phyloP scores from a whole-genome alignment of 2,329 filamentous ascomycete species.

The Pseudogymnoascus sp. region DNA sequence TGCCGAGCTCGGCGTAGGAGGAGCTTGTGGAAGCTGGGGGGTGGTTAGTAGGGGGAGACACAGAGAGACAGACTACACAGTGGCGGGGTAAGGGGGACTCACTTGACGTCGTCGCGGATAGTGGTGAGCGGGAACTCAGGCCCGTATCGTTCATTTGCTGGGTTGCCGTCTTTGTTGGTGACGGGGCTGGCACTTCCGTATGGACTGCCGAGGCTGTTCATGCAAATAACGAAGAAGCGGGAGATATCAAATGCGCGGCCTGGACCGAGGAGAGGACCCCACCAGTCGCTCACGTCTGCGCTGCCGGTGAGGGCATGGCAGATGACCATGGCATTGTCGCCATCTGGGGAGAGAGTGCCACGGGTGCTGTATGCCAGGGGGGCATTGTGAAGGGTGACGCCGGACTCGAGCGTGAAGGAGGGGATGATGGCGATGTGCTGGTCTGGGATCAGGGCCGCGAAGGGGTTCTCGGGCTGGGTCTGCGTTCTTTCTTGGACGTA shows the following conservation, averaged over 20 bases:
- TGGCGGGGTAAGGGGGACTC: constrained; percentile 32
- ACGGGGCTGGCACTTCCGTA: constrained; percentile 85
- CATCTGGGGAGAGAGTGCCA: constrained; percentile 51
- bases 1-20: constrained; percentile 74
- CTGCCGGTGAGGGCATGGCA: constrained; percentile 83
- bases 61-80: constrained; percentile 12
- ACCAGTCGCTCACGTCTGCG: constrained; percentile 81
- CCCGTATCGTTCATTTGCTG: constrained; percentile 70
- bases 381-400: constrained; percentile 72
- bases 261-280: constrained; percentile 73
- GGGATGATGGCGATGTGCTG: constrained; percentile 84
- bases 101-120: constrained; percentile 92
- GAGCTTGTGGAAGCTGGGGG: constrained; percentile 65
- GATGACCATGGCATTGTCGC: constrained; percentile 66
- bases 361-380: constrained; percentile 63
- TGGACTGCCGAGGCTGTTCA: constrained; percentile 79
- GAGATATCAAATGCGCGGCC: constrained; percentile 76
- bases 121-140: constrained; percentile 96
- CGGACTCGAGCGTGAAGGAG: constrained; percentile 87
- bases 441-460: constrained; percentile 75
- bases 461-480: constrained; percentile 85
- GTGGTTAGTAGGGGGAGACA: constrained; percentile 16
- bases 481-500: constrained; percentile 49
- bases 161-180: constrained; percentile 78
- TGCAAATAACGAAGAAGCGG: constrained; percentile 77